Percentiles rank a stretch among this genome's conserved stretches.
Evolutionary conservation across 148 eudicot species (phyloP).

Genomic region (Vaccinium macrocarpon): DNA sequence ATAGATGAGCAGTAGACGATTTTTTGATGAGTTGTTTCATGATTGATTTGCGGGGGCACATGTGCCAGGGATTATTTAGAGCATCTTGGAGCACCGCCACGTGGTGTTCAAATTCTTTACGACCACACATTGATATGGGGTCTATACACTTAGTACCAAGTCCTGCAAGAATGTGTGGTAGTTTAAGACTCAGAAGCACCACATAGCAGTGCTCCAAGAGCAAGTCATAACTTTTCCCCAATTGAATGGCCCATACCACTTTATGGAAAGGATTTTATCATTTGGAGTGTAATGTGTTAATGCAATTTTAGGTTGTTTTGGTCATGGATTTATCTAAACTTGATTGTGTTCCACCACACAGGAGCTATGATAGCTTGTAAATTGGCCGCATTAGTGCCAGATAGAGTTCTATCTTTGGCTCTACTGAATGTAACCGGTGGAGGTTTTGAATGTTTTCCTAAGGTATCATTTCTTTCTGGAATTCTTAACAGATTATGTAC

Average conservation of each 20-base stretch:
- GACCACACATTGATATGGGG: too few species aligned
- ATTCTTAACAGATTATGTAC: not conserved
- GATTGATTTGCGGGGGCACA: not conserved
- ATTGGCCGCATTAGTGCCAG: constrained; percentile 78
- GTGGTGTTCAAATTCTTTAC: too few species aligned
- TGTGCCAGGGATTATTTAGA: not conserved
- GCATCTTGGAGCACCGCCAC: too few species aligned
- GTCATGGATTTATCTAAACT: not conserved
- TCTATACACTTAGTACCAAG: too few species aligned
- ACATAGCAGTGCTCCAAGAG: too few species aligned
- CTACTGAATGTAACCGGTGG: constrained; percentile 95
- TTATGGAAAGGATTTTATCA: not conserved
- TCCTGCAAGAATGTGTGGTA: too few species aligned
- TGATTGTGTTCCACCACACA: constrained; percentile 22
- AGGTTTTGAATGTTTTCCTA: constrained; percentile 89
- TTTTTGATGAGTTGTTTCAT: not conserved
- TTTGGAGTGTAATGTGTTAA: not conserved
- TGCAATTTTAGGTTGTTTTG: not conserved
- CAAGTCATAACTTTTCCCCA: not conserved
- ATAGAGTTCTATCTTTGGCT: constrained; percentile 77
- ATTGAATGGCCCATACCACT: not conserved
- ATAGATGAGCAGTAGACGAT: not conserved
- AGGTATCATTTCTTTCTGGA: constrained; percentile 43
- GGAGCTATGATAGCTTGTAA: constrained; percentile 98
- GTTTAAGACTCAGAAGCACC: too few species aligned